Conservation (phyloP, 192 early-diverging fungal species). For the Coemansia biformis region DNA sequence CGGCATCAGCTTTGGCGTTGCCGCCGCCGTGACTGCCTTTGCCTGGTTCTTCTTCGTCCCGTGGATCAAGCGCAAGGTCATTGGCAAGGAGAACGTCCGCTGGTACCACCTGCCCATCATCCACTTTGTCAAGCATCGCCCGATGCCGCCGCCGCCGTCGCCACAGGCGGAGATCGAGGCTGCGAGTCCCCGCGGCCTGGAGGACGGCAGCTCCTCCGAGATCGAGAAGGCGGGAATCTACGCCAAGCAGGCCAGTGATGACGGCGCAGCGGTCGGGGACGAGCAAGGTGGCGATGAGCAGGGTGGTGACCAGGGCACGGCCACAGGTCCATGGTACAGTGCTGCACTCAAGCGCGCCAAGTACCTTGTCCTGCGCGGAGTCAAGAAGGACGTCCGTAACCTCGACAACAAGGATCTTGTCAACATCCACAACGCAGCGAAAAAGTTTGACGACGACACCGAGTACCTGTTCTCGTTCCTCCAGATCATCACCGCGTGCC, state of each 20-base stretch:
- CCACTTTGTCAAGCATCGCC: constrained; percentile 54
- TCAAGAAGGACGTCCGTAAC: constrained; percentile 53
- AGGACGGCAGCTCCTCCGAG: constrained; percentile 18
- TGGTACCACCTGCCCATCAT: constrained; percentile 71
- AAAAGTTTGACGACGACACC: constrained; percentile 64
- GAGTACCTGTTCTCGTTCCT: constrained; percentile 80
- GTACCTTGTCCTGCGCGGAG: constrained; percentile 37
- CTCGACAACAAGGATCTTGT: constrained; percentile 44
- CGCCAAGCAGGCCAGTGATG: too few relatives aligned
- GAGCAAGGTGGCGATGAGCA: constrained; percentile 4
- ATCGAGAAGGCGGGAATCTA: constrained; percentile 10
- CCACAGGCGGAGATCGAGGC: constrained; percentile 6
- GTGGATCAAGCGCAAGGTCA: constrained; percentile 59
- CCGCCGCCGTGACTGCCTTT: constrained; percentile 52
- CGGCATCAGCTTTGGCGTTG: constrained; percentile 62
- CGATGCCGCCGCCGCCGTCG: constrained; percentile 20
- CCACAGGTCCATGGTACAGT: constrained; percentile 6
- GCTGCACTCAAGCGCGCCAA: constrained; percentile 7
- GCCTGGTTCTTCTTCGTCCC: constrained; percentile 61
- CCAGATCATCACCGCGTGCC: constrained; percentile 73
- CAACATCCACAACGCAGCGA: constrained; percentile 59
- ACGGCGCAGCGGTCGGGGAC: constrained; percentile 11
- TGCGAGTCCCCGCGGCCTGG: constrained; percentile 28
- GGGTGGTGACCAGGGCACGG: constrained; percentile 3
- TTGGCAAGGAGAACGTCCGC: constrained; percentile 59